Base-by-base conservation (phyloP, 78 protist genomes). In the Dictyostelium intermedium region DNA sequence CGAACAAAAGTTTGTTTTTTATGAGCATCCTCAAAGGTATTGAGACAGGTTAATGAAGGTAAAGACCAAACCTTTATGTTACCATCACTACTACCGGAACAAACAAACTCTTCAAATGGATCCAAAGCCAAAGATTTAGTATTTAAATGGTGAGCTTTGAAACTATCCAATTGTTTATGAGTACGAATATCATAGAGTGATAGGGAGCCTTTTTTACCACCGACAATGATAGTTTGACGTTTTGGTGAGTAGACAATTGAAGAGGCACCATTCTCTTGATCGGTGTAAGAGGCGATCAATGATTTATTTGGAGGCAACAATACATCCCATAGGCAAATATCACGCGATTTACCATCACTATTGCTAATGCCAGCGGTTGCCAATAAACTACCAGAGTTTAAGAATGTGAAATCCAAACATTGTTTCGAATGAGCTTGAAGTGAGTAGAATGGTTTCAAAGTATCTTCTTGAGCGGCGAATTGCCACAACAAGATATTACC, bases 1-100 rank as follows among this genome's bases (percentile, higher is more conserved):
- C 96, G 35, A 16, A 92, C 96, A 76, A 92, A 92, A 1, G 96
- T 92, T 53, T 92, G 96, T 69, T 92, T 92, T 56, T 78, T 85
- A 50, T 92, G 96, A 18, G 81, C 30, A 80, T 92, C 96, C 8
- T 92, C 96, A 66, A 84, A 81, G 20, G 92, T 92, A 35, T 69
- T 47, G 1, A 78, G 25, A 80, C 76, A 73, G 11, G 91, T 83
- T 77, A 92, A 39, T 13, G 96, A 92, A 13, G 96, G 96, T 34
- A 92, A 34, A 45, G 91, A 84, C 96, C 96, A 92, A 18, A 83
- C 3, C 50, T 92, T 92, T n/a, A 92, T 53, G 50, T 84, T 92
- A 85, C 96, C 96, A 66, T 92, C 96, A 37, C 84, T 83, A 8
- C 66, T 32, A 39, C 96, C 96, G 37, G 91, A 56, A 23, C 50